Evolutionary conservation across 306 rosid genomes (phyloP).

Genomic region (Elaeagnus macrophylla): DNA sequence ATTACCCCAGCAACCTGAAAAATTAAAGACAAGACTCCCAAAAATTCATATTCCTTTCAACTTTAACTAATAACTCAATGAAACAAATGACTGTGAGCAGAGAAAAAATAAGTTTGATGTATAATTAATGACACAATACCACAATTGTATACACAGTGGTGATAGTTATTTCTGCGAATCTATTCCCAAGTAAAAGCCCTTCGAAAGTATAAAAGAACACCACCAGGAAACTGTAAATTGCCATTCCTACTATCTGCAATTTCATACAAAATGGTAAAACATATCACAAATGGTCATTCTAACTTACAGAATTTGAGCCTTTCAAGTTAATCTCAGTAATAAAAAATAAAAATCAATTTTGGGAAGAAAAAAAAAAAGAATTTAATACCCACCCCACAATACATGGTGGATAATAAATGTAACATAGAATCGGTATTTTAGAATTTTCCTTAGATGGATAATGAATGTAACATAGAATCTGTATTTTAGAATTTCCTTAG

Average conservation of each 20-base stretch:
- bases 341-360: too few relatives aligned
- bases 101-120: not conserved
- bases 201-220: slow-evolving; percentile 66
- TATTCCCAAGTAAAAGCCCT: slow-evolving; percentile 70
- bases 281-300: not conserved
- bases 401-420: too few relatives aligned
- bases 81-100: not conserved
- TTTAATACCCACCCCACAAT: too few relatives aligned
- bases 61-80: not conserved
- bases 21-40: not conserved
- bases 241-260: slow-evolving; percentile 71
- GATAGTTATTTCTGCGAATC: slow-evolving; percentile 51
- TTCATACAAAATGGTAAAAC: not conserved
- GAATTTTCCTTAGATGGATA: too few relatives aligned
- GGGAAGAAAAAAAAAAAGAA: too few relatives aligned
- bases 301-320: too few relatives aligned
- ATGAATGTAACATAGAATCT: too few relatives aligned
- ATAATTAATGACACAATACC: slow-evolving; percentile 25
- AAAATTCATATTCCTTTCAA: not conserved
- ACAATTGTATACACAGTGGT: slow-evolving; percentile 41
- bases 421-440: too few relatives aligned
- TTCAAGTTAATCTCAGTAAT: too few relatives aligned
- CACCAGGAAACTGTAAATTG: slow-evolving; percentile 50
- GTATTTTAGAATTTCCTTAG: too few relatives aligned
- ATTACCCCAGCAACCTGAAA: slow-evolving; percentile 53